Evolutionary conservation across 495 filamentous ascomycete genomes (phyloP), one percentile per base, ranked within the genome.

Genomic region (Hypoxylon crocopeplum): DNA sequence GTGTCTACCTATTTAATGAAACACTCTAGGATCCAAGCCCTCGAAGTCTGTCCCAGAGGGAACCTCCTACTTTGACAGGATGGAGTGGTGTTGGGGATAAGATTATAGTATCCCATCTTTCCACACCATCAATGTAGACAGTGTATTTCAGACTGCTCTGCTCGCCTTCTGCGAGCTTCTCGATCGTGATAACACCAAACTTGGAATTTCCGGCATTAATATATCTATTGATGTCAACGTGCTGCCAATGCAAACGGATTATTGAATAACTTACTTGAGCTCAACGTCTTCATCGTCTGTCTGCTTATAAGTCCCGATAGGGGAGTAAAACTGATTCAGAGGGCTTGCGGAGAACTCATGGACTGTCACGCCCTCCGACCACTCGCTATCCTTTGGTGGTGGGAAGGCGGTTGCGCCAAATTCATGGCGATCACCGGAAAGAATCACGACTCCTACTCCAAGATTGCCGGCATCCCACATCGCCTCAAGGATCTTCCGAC

Each of bases 381-480:
- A 88, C 45, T 71, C 75, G 17, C 77, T 71, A 12, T 78, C 69
- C 29, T 51, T 74, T 17, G 91, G 89, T 37, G 89, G 89, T 4
- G 89, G 89, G 74, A 96, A 96, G 4, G 86, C 84, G 0, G 93
- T 97, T 0, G 93, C 92, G 20, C 88, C 94, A 69, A 98, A 98
- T 71, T 98, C 94, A 68, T 98, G 94, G 3, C 94, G 75, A 64
- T 98, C 94, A 8, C 94, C 94, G 27, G 87, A 91, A 36, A 98
- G 73, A 7, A 98, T 77, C 17, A 98, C 82, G 17, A 98, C 85
- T 21, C 92, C 90, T 13, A 88, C 75, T 4, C 88, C 86, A 0
- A 85, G 82, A n/a, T 76, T 76, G 15, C 86, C 83, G 1, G 86
- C 86, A 46, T 87, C 85, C 92, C 94, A 97, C 85, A 97, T 96